Evolutionary conservation across 1,284 basidiomycete genomes (phyloP), one percentile per base, ranked within the genome.

Genomic region (Agroathelia rolfsii): DNA sequence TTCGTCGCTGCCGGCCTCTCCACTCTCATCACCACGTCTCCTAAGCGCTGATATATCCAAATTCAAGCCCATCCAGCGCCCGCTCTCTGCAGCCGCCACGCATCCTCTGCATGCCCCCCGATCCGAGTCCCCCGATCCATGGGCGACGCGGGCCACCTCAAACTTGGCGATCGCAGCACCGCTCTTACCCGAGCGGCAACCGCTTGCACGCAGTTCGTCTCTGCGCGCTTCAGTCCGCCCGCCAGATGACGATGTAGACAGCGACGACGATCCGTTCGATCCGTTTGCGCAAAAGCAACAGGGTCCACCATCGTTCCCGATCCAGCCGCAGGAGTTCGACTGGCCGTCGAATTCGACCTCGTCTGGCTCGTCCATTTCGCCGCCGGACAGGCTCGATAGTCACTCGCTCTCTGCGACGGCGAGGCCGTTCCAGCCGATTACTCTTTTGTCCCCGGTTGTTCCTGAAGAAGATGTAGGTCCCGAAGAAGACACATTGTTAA

Each of bases 101-200:
- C 81, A 0, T 77, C 76, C 1, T 72, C 73, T 42, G 72, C 81
- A 9, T 66, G 62, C 15, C 69, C 75, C 0, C 53, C n/a, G n/a
- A n/a, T n/a, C n/a, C n/a, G n/a, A n/a, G n/a, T 82, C 80, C 9
- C 85, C 82, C 15, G 83, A 86, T 58, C 49, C 85, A 30, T 87
- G 83, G 84, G 70, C 83, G n/a, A 69, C 75, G 1, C 66, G 86
- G 32, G 72, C 76, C 1, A 72, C 76, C 0, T 89, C 86, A 3
- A 92, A 87, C 50, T 69, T 92, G 6, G 86, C 87, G 21, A 89
- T 92, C 40, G 88, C 87, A 6, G 81, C 86, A 1, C 88, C 89
- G 3, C 64, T 93, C 19, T 69, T 88, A 22, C 78, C 83, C 32
- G 84, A 87, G 41, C 74, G 72, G 32, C 66, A 66, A 4, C 59